A percentile compares a stretch with the other conserved stretches of the same genome.
These are phyloP conservation scores for Candida pini DNA, from an alignment of 805 yeast species.

Conservation along the genomic window DNA sequence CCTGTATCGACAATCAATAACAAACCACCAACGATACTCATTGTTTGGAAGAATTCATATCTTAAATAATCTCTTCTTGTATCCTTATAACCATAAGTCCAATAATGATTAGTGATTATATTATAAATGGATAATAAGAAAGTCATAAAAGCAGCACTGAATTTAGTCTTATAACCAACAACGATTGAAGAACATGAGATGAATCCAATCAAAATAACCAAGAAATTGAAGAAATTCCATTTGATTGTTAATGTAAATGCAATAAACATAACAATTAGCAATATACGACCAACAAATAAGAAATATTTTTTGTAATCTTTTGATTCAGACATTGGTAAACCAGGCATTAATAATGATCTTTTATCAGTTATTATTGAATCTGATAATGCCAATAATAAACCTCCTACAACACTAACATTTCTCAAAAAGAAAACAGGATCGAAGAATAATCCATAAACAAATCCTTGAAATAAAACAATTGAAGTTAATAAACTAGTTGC, in stretches of 20 bases:
- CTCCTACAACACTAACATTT: conserved; percentile 88
- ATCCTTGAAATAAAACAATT: conserved; percentile 77
- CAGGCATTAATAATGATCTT: conserved; percentile 63
- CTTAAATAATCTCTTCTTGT: conserved; percentile 82
- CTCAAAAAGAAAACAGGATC: conserved; percentile 80
- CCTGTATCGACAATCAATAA: conserved; percentile 89
- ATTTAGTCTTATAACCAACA: conserved; percentile 88
- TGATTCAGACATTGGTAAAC: conserved; percentile 65
- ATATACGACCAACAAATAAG: conserved; percentile 79
- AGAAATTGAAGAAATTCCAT: conserved; percentile 61
- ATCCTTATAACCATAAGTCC: conserved; percentile 68
- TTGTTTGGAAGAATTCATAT: conserved; percentile 91
- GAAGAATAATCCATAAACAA: conserved; percentile 80
- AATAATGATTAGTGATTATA: conserved; percentile 76
- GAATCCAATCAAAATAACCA: conserved; percentile 66
- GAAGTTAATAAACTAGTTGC: conserved; percentile 66
- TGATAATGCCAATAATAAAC: conserved; percentile 77
- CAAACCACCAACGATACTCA: conserved; percentile 92
- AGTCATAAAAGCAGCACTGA: conserved; percentile 71
- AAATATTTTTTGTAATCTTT: conserved; percentile 76
- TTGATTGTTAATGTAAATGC: conserved; percentile 75
- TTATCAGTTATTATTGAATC: conserved; percentile 79
- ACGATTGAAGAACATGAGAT: conserved; percentile 70
- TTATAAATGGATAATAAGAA: conserved; percentile 71
- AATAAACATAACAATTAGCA: conserved; percentile 77